phyloP scores from a whole-genome alignment of 768 basidiomycete genomes.

The Lactarius indigo region DNA sequence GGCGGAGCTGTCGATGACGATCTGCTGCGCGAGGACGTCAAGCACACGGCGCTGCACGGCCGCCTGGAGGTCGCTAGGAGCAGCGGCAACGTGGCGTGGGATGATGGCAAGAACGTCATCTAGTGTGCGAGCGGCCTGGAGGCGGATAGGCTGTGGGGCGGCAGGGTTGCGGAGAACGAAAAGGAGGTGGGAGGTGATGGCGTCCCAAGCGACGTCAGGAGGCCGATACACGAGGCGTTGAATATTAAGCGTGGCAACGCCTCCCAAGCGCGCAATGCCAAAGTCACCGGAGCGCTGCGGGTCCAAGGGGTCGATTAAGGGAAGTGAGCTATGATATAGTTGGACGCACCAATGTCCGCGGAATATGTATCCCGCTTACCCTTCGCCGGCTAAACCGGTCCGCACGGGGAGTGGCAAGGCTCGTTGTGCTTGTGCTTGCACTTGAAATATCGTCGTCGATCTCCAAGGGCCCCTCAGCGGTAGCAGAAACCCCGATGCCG shows the following conservation, averaged over 20 bases:
- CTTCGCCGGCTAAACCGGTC: constrained; percentile 53
- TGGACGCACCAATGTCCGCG: constrained; percentile 64
- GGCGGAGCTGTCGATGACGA: constrained; percentile 42
- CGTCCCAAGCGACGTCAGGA: constrained; percentile 80
- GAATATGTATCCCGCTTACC: constrained; percentile 86
- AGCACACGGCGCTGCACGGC: constrained; percentile 79
- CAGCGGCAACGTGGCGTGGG: constrained; percentile 61
- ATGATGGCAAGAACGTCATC: constrained; percentile 81
- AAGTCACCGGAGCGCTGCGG: constrained; percentile 84
- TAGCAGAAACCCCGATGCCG: constrained; percentile 27
- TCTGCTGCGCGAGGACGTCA: constrained; percentile 79
- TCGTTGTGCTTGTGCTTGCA: constrained; percentile 29
- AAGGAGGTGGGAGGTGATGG: constrained; percentile 76
- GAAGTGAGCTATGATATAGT: background rate
- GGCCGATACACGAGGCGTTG: constrained; percentile 82
- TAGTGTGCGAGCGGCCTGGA: constrained; percentile 85
- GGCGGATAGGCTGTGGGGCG: constrained; percentile 73
- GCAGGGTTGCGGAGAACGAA: constrained; percentile 64
- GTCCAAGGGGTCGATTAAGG: background rate
- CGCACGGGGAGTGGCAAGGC: constrained; percentile 41
- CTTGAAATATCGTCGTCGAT: constrained; percentile 39
- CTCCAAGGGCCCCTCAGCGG: constrained; percentile 13
- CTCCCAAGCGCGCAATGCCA: constrained; percentile 83
- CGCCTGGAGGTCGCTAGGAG: constrained; percentile 55
- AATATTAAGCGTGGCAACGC: constrained; percentile 77